Percentiles rank a stretch among this genome's conserved stretches.
phyloP scores from a whole-genome alignment of 805 yeast genomes.

The Barnettozyma botsteinii region DNA sequence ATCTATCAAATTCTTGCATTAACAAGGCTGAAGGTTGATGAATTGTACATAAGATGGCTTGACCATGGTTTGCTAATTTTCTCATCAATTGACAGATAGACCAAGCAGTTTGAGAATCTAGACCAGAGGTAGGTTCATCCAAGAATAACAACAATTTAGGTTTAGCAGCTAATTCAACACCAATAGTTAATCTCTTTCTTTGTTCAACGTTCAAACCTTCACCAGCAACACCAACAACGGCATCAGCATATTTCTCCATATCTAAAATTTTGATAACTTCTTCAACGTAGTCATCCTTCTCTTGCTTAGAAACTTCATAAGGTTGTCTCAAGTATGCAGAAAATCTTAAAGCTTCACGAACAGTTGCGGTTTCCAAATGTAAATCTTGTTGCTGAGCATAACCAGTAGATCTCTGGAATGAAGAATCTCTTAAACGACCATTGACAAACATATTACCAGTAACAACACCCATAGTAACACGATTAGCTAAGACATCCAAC shows the following conservation, averaged over 20 bases:
- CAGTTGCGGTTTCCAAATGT: constrained; percentile 60
- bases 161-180: constrained; percentile 61
- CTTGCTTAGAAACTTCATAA: constrained; percentile 39
- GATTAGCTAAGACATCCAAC: constrained; percentile 62
- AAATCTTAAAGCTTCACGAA: constrained; percentile 66
- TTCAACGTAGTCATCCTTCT: constrained; percentile 62
- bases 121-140: constrained; percentile 66
- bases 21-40: constrained; percentile 83
- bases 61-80: constrained; percentile 53
- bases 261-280: constrained; percentile 57
- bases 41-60: constrained; percentile 66
- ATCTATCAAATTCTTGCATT: constrained; percentile 71
- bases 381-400: constrained; percentile 76
- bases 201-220: constrained; percentile 62
- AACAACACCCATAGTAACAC: constrained; percentile 65
- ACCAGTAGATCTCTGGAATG: constrained; percentile 50
- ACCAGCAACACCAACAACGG: constrained; percentile 70
- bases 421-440: constrained; percentile 51
- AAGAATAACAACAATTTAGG: constrained; percentile 54
- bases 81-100: constrained; percentile 56
- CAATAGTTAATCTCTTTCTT: constrained; percentile 59
- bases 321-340: constrained; percentile 69
- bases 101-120: constrained; percentile 66
- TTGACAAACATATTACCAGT: constrained; percentile 63
- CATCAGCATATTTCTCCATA: constrained; percentile 61